phyloP scores from a whole-genome alignment of 2,329 filamentous ascomycete genomes.

The Arachnomyces sp. region DNA sequence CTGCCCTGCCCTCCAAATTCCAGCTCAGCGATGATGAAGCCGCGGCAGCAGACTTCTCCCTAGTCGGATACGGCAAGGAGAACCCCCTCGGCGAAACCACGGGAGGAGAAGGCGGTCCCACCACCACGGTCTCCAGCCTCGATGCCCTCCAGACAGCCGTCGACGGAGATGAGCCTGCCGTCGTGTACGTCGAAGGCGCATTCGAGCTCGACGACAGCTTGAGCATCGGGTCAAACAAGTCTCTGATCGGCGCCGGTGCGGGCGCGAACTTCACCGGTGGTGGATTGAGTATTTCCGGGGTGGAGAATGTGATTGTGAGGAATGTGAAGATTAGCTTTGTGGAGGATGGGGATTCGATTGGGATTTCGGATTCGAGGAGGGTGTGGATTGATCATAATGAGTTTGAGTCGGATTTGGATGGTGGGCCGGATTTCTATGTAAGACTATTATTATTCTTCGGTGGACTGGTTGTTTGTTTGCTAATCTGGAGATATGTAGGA shows the following conservation, averaged over 20 bases:
- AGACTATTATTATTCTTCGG: slow-evolving; percentile 1
- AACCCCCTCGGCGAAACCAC: slow-evolving; percentile 35
- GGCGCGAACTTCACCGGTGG: slow-evolving; percentile 30
- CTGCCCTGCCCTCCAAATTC: too few relatives aligned
- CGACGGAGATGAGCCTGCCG: slow-evolving; percentile 33
- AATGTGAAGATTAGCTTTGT: slow-evolving; percentile 32
- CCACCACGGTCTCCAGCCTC: slow-evolving; percentile 38
- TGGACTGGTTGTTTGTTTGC: slow-evolving; percentile 11
- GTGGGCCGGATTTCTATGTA: slow-evolving; percentile 32
- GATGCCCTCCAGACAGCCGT: slow-evolving; percentile 41
- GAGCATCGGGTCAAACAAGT: slow-evolving; percentile 41
- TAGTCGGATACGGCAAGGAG: slow-evolving; percentile 18
- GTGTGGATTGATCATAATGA: slow-evolving; percentile 46
- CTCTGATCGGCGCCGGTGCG: slow-evolving; percentile 31
- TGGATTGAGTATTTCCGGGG: slow-evolving; percentile 29
- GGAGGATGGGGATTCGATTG: slow-evolving; percentile 37
- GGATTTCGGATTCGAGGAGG: slow-evolving; percentile 38
- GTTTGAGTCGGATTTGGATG: slow-evolving; percentile 35
- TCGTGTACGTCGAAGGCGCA: slow-evolving; percentile 38
- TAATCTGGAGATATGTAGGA: slow-evolving; percentile 23
- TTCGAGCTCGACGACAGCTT: slow-evolving; percentile 38
- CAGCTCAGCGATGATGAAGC: too few relatives aligned
- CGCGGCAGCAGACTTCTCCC: background rate
- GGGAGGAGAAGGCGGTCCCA: slow-evolving; percentile 40
- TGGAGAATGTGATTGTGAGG: slow-evolving; percentile 35